Base-by-base conservation (phyloP, 2,329 filamentous ascomycete genomes). In the Fusarium sp. region DNA sequence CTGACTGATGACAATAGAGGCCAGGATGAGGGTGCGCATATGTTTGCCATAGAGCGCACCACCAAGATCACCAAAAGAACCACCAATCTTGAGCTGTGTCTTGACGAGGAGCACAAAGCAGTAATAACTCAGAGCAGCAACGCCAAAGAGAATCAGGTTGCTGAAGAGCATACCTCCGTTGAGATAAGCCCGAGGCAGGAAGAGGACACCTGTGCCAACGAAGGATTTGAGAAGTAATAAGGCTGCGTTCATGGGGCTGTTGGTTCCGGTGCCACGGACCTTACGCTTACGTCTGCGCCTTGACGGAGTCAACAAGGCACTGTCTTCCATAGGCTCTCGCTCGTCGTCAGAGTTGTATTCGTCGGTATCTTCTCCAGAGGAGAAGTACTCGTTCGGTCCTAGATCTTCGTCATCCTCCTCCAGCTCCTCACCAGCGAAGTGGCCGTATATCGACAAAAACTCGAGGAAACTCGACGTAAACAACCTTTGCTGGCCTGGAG, bases 81-180 rank as follows among this genome's bases (percentile, higher is more conserved):
- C 94, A 48, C 94, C 91, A 28, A 98, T 88, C 76, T 89, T 91
- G 48, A 97, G 83, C 33, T 96, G 91, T 3, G 94, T 96, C 62
- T 90, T 90, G 66, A 97, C 94, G 32, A 99, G 87, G 15, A 99
- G 85, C 41, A 99, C 94, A 80, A 99, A 99, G 82, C 94, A 97
- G 83, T 97, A 97, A 81, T 97, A 99, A 77, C 94, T 97, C 61
- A 99, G 83, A 3, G 87, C 83, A 8, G 96, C 94, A 17, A 99
- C 93, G 39, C 85, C 87, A 22, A 99, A 83, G n/a, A 99, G 87
- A 17, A 99, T 92, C 51, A 96, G 69, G 76, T 96, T 97, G 74
- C 94, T 97, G 80, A 99, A 99, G 17, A 97, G 82, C 94, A 99
- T 98, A 60, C 96, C 96, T 54, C 96, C 96, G 74, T 97, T 99